Conservation (phyloP, 2,329 filamentous ascomycete species). For the Dissoconium aciculare region DNA sequence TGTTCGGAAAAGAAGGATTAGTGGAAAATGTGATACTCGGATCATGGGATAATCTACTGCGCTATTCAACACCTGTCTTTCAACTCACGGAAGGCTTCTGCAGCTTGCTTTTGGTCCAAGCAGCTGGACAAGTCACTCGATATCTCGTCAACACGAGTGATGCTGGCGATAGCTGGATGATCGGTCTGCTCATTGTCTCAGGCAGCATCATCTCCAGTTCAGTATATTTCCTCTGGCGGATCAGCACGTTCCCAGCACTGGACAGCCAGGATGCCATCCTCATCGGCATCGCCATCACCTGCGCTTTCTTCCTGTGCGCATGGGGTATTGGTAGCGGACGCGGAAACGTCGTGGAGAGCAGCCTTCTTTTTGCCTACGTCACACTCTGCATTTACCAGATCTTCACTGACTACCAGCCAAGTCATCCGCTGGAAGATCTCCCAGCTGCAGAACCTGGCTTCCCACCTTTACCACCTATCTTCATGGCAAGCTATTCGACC, state of each 20-base stretch:
- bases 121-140: constrained; percentile 80
- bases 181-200: constrained; percentile 72
- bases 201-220: constrained; percentile 86
- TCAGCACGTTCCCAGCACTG: constrained; percentile 84
- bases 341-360: constrained; percentile 90
- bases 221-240: constrained; percentile 90
- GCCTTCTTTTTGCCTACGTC: constrained; percentile 87
- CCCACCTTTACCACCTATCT: constrained; percentile 87
- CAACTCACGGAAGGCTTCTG: constrained; percentile 94
- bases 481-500: constrained; percentile 96
- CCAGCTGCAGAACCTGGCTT: constrained; percentile 55
- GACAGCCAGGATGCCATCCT: constrained; percentile 82
- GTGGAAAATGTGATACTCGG: constrained; percentile 68
- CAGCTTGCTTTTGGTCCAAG: constrained; percentile 88
- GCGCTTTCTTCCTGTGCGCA: constrained; percentile 77
- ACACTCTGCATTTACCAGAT: constrained; percentile 99
- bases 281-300: constrained; percentile 85
- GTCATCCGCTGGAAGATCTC: constrained; percentile 33
- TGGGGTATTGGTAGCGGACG: constrained; percentile 90
- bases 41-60: constrained; percentile 73
- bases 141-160: constrained; percentile 83
- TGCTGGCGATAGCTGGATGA: constrained; percentile 93
- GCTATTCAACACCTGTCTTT: constrained; percentile 86
- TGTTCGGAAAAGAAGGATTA: constrained; percentile 74
- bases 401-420: constrained; percentile 93